These are phyloP conservation scores for Thyridium curvatum DNA, from an alignment of 2,329 filamentous ascomycete species.

Conservation along the genomic window DNA sequence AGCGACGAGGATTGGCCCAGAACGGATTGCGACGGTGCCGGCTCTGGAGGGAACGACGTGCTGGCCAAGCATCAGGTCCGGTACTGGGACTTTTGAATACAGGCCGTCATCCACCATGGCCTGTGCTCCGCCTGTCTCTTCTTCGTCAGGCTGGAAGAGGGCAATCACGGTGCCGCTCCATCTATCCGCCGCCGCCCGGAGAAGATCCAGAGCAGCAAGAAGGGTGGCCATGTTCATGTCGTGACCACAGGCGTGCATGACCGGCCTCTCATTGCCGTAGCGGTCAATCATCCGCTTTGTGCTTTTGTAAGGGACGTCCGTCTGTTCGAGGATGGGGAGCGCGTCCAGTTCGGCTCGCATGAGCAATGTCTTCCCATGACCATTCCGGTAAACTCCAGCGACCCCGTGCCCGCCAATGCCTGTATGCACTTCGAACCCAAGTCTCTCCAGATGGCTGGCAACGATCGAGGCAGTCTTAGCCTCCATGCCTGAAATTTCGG, in stretches of 20 bases:
- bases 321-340: slow-evolving; percentile 50
- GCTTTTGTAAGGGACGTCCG: slow-evolving; percentile 49
- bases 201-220: slow-evolving; percentile 44
- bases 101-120: slow-evolving; percentile 29
- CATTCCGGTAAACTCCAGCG: slow-evolving; percentile 49
- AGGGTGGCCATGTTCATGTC: slow-evolving; percentile 57
- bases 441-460: too few species aligned
- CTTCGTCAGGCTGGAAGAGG: slow-evolving; percentile 63
- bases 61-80: slow-evolving; percentile 27
- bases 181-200: slow-evolving; percentile 30
- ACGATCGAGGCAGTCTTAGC: background rate
- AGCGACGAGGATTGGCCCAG: slow-evolving; percentile 16
- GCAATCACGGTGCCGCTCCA: slow-evolving; percentile 61
- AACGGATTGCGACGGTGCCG: slow-evolving; percentile 21
- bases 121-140: slow-evolving; percentile 51
- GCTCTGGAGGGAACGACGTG: slow-evolving; percentile 21
- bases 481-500: background rate
- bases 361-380: slow-evolving; percentile 45
- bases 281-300: slow-evolving; percentile 30
- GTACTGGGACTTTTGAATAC: slow-evolving; percentile 19
- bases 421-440: too few species aligned
- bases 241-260: slow-evolving; percentile 66
- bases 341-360: slow-evolving; percentile 59
- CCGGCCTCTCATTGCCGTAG: slow-evolving; percentile 41
- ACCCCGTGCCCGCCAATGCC: slow-evolving; percentile 58